phyloP scores from a whole-genome alignment of 1,139 yeast species.

The Kodamaea alishanica region DNA sequence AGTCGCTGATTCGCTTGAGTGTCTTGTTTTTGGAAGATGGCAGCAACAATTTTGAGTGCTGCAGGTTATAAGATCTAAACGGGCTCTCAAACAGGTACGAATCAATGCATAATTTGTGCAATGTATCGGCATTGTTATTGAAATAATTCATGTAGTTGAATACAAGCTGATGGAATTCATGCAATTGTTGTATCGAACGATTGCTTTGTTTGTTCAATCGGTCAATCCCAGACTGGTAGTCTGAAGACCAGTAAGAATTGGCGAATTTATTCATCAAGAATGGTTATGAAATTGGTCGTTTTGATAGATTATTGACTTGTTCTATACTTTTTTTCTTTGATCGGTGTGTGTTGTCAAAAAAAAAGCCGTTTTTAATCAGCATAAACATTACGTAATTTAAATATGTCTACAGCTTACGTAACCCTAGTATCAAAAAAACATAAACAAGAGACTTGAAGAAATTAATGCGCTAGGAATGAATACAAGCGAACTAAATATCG shows the following conservation, averaged over 20 bases:
- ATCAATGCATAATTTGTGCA: constrained; percentile 27
- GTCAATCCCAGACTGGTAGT: constrained; percentile 37
- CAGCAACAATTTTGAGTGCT: constrained; percentile 1
- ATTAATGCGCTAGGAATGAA: background rate
- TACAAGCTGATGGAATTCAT: constrained; percentile 40
- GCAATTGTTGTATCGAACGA: constrained; percentile 38
- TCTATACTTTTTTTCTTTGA: background rate
- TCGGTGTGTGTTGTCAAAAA: background rate
- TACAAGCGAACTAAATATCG: constrained; percentile 1
- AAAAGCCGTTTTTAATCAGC: background rate
- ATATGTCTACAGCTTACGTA: no score
- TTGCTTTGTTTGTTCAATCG: constrained; percentile 29
- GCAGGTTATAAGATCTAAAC: constrained; percentile 16
- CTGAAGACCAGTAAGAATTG: constrained; percentile 44
- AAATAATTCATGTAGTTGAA: constrained; percentile 37
- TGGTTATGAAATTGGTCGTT: background rate
- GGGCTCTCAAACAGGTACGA: constrained; percentile 23
- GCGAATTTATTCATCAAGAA: constrained; percentile 21
- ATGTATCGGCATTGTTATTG: constrained; percentile 35
- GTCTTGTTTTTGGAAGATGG: constrained; percentile 8
- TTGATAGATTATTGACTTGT: background rate
- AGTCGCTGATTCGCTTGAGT: constrained; percentile 12
- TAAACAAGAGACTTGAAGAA: no score
- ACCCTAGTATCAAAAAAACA: no score
- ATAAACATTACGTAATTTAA: background rate